A percentile compares a stretch with the other conserved stretches of the same genome.
These are phyloP conservation scores for Lepidium aucheri DNA, from an alignment of 345 rosid genomes.

Conservation along the genomic window DNA sequence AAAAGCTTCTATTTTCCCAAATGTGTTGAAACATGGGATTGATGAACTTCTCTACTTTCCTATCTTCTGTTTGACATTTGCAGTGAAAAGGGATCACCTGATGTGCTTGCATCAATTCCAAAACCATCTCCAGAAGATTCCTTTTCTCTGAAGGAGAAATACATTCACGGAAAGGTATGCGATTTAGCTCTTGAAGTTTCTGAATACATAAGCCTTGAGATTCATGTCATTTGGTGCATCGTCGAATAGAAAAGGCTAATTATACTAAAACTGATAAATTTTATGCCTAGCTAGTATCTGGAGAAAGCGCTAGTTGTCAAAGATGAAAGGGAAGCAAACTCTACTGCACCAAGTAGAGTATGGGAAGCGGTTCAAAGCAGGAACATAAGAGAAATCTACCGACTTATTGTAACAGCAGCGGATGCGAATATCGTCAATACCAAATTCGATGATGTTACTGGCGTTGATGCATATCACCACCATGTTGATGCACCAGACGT, in stretches of 20 bases:
- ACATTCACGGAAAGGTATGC: constrained; percentile 68
- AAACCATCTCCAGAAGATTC: constrained; percentile 61
- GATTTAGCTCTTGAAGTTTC: not conserved
- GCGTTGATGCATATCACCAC: constrained; percentile 32
- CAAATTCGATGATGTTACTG: constrained; percentile 43
- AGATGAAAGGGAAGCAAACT: constrained; percentile 26
- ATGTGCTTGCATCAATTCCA: constrained; percentile 20
- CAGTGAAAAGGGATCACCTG: constrained; percentile 37
- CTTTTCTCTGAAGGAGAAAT: constrained; percentile 53
- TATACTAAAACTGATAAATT: constrained; percentile 3
- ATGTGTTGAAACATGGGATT: not conserved
- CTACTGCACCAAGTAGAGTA: constrained; percentile 28
- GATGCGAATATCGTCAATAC: constrained; percentile 44
- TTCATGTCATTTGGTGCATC: not conserved
- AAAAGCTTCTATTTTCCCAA: not conserved
- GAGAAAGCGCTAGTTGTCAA: constrained; percentile 49
- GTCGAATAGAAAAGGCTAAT: not conserved
- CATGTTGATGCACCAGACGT: constrained; percentile 21
- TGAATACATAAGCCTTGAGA: not conserved
- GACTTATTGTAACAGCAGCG: constrained; percentile 48
- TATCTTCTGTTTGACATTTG: constrained; percentile 10
- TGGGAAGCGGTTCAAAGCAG: constrained; percentile 69
- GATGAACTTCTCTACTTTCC: not conserved
- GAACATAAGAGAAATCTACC: constrained; percentile 62
- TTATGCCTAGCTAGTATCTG: constrained; percentile 46